Percentiles rank a stretch among this genome's conserved stretches.
Conservation (phyloP, 2,329 filamentous ascomycete genomes). For the Dichotomopilus funicola region DNA sequence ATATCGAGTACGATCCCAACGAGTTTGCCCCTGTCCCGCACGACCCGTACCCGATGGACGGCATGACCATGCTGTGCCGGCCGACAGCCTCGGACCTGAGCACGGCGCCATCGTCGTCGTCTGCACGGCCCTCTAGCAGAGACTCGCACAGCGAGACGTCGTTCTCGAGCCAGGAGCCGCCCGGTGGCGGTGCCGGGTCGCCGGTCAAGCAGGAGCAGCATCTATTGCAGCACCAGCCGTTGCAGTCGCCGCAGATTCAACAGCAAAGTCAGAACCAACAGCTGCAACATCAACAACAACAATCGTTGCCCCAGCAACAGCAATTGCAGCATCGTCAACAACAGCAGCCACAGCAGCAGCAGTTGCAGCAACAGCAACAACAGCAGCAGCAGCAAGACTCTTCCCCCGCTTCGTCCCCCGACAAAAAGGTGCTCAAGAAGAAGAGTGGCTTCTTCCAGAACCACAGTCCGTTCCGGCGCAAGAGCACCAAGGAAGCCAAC, state of each 20-base stretch:
- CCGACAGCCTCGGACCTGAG: slow-evolving; percentile 33
- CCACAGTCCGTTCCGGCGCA: slow-evolving; percentile 84
- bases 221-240: background rate
- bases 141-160: slow-evolving; percentile 91
- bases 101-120: slow-evolving; percentile 43
- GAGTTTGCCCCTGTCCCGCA: slow-evolving; percentile 72
- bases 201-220: slow-evolving; percentile 58
- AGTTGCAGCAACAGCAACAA: background rate
- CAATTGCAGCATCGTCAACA: background rate
- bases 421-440: slow-evolving; percentile 62
- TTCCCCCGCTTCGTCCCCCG: slow-evolving; percentile 40
- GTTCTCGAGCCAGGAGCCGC: slow-evolving; percentile 76
- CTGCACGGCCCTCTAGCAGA: slow-evolving; percentile 70
- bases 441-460: slow-evolving; percentile 89
- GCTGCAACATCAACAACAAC: background rate
- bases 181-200: slow-evolving; percentile 42
- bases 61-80: slow-evolving; percentile 94
- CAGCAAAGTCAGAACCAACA: background rate
- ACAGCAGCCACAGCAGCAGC: background rate
- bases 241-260: background rate
- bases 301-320: background rate
- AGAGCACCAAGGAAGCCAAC: slow-evolving; percentile 69
- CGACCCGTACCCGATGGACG: slow-evolving; percentile 89
- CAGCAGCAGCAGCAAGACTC: background rate
- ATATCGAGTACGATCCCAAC: slow-evolving; percentile 40